Base-by-base conservation (phyloP, 495 filamentous ascomycete species). In the Aspergillus bridgeri region DNA sequence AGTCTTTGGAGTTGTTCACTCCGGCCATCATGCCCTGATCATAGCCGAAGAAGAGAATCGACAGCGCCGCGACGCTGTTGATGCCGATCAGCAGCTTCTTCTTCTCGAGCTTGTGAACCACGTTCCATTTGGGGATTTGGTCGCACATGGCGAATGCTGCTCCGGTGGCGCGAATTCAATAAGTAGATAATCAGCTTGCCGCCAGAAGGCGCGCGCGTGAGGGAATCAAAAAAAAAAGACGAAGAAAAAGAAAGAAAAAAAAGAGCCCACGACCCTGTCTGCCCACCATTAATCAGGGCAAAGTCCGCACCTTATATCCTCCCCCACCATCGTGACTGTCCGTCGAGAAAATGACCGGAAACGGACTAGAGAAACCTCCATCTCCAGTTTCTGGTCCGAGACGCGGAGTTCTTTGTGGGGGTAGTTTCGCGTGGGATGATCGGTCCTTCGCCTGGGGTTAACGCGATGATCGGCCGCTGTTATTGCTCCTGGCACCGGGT, bases 11-110 rank as follows among this genome's bases (percentile, higher is more conserved):
- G 48, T 81, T 84, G 66, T 90, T 89, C 7, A 90, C 88, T 48
- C 88, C 87, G 19, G 84, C 82, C 85, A 89, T 90, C 79, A 91
- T 83, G 56, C 88, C 87, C 65, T 87, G 84, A 57, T 87, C 84
- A 67, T 87, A 88, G 52, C 81, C 83, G 47, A 84, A 83, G 72
- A 84, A 85, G 57, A 83, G 77, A 54, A 84, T 85, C 2, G 79
- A 81, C 0, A 88, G 65, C 2, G 75, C 85, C 5, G 86, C 85
- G 21, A 88, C 74, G 49, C 77, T 82, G 64, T 88, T 88, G 70
- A 88, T 79, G 22, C 81, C 84, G 25, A 86, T 76, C 58, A 88
- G 79, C 56, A 89, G 81, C 63, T 72, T 67, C 15, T 79, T 75
- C 77, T 87, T 87, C 77, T 87, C 76, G n/a, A 82, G 62, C 57